These are phyloP conservation scores for Pleurostoma richardsiae DNA, from an alignment of 2,329 filamentous ascomycete genomes.

Conservation along the genomic window DNA sequence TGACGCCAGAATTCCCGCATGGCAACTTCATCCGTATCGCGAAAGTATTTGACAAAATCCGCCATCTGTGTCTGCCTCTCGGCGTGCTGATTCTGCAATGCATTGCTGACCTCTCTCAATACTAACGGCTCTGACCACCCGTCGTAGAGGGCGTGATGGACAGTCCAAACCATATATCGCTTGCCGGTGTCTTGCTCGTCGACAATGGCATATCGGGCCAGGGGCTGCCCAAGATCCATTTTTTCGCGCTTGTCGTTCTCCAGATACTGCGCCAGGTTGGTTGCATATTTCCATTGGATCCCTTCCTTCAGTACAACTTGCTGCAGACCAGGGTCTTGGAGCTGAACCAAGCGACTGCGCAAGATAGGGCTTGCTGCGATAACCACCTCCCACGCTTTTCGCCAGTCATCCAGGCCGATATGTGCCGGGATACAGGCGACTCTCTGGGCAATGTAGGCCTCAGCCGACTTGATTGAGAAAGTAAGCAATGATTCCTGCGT, in stretches of 20 bases:
- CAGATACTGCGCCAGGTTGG: constrained; percentile 19
- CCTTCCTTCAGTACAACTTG: constrained; percentile 27
- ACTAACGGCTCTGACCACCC: constrained; percentile 23
- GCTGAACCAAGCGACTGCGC: constrained; percentile 24
- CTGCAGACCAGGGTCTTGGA: constrained; percentile 24
- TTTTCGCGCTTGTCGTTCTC: constrained; percentile 10
- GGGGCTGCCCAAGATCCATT: constrained; percentile 21
- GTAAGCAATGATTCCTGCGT: constrained; percentile 31
- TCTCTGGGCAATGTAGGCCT: constrained; percentile 27
- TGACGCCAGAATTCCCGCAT: constrained; percentile 41
- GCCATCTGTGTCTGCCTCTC: constrained; percentile 23
- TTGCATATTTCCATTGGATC: constrained; percentile 20
- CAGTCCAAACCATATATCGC: constrained; percentile 26
- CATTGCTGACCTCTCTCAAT: constrained; percentile 16
- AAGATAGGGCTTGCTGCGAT: constrained; percentile 22
- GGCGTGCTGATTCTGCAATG: constrained; percentile 8
- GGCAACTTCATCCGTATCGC: constrained; percentile 28
- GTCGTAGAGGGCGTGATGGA: constrained; percentile 34
- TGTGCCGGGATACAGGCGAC: constrained; percentile 12
- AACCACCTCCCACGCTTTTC: constrained; percentile 20
- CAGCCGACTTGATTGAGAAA: constrained; percentile 20
- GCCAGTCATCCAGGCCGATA: constrained; percentile 13
- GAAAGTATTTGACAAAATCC: constrained; percentile 26
- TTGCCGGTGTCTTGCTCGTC: constrained; percentile 7
- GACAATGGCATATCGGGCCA: constrained; percentile 30